Conservation (phyloP, 164 flowering plant genomes). For the Macadamia tetraphylla region DNA sequence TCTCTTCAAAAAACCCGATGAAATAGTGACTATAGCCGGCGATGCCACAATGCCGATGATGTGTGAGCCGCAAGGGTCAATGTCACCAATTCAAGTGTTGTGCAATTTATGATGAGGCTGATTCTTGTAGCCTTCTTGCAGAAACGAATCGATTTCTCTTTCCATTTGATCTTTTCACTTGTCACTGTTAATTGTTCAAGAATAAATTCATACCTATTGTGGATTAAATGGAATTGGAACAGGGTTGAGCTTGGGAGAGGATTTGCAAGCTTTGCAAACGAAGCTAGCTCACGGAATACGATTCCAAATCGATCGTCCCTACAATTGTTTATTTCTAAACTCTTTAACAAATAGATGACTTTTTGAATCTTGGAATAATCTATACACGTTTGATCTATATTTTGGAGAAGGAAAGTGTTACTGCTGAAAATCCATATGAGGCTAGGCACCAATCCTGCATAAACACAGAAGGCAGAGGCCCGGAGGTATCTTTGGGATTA, state of each 20-base stretch:
- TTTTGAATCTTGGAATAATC: conserved; percentile 35
- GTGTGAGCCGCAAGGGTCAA: conserved; percentile 44
- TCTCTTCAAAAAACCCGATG: conserved; percentile 20
- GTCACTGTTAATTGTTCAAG: conserved; percentile 29
- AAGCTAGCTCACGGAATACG: conserved; percentile 33
- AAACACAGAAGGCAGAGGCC: too few relatives aligned
- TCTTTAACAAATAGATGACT: conserved; percentile 26
- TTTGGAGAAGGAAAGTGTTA: conserved; percentile 27
- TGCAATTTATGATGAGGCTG: conserved; percentile 29
- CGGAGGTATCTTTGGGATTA: too few relatives aligned
- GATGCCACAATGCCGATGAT: conserved; percentile 53
- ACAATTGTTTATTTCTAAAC: conserved; percentile 1
- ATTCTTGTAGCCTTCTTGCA: conserved; percentile 33
- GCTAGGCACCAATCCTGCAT: too few relatives aligned
- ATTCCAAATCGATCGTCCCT: conserved; percentile 15
- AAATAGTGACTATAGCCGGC: conserved; percentile 29
- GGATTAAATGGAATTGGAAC: conserved; percentile 29
- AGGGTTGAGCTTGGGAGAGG: conserved; percentile 38
- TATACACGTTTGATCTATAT: conserved; percentile 44
- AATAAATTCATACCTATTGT: conserved; percentile 25
- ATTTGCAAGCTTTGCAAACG: conserved; percentile 36
- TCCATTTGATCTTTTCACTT: conserved; percentile 27
- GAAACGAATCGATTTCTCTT: conserved; percentile 19
- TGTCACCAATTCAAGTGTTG: conserved; percentile 29
- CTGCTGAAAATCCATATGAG: too few relatives aligned